Percentiles rank a stretch among this genome's conserved stretches.
phyloP scores from a whole-genome alignment of 2,329 filamentous ascomycete genomes.

The Colletotrichum sp. region DNA sequence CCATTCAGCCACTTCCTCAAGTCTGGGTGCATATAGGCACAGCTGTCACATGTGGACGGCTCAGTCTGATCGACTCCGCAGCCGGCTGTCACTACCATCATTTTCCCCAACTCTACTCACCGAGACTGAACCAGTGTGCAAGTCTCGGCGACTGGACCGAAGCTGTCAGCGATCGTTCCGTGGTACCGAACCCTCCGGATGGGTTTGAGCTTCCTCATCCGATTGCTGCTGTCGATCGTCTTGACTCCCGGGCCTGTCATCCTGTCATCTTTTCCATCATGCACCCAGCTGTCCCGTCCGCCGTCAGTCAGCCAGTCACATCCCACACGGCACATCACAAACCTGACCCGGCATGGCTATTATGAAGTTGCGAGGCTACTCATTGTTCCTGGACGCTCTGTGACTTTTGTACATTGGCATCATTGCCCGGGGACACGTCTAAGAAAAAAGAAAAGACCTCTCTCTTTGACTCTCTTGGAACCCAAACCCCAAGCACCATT shows the following conservation, averaged over 20 bases:
- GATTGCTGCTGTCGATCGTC: not conserved
- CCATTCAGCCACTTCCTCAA: not conserved
- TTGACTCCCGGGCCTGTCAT: not conserved
- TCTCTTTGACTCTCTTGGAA: not conserved
- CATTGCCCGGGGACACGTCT: conserved; percentile 22
- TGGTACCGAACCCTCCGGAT: not conserved
- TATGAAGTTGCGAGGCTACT: conserved; percentile 20
- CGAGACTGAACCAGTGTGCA: not conserved
- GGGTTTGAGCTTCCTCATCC: not conserved
- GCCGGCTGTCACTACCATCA: not conserved
- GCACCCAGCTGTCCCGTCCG: too few species aligned
- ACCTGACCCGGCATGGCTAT: not conserved
- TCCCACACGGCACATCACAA: not conserved
- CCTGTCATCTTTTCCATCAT: not conserved
- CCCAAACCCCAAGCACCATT: conserved; percentile 17
- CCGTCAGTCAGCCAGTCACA: not conserved
- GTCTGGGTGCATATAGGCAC: not conserved
- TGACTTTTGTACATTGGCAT: conserved; percentile 24
- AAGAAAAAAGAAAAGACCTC: conserved; percentile 19
- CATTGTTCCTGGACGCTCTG: conserved; percentile 22
- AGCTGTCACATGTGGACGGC: not conserved
- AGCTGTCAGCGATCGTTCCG: not conserved
- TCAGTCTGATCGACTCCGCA: conserved; percentile 6
- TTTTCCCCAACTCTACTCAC: not conserved
- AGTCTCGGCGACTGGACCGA: not conserved